phyloP scores from a whole-genome alignment of 148 eudicot genomes.

The Vaccinium myrtillus region DNA sequence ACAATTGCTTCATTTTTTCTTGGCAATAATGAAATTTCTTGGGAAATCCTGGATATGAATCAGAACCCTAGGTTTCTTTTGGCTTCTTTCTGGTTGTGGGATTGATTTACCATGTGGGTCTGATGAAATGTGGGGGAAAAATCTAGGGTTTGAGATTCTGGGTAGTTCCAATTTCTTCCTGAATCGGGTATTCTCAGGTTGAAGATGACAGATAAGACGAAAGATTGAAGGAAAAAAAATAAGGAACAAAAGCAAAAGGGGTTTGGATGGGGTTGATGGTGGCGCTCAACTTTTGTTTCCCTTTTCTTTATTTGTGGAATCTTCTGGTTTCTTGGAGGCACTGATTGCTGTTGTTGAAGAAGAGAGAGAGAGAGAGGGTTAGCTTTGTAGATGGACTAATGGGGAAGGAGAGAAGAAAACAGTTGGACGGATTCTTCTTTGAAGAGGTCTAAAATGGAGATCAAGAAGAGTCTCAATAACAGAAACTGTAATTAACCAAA shows the following conservation, averaged over 20 bases:
- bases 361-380: constrained; percentile 15
- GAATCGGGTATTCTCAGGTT: background rate
- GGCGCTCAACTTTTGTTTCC: background rate
- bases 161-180: background rate
- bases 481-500: constrained; percentile 10
- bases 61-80: constrained; percentile 24
- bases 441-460: background rate
- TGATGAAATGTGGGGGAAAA: background rate
- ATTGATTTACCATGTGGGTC: background rate
- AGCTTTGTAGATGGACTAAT: background rate
- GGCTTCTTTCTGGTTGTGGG: background rate
- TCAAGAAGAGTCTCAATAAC: constrained; percentile 1
- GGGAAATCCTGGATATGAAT: constrained; percentile 30
- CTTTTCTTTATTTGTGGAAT: constrained; percentile 28
- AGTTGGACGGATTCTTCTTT: background rate
- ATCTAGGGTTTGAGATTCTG: constrained; percentile 12
- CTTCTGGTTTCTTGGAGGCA: constrained; percentile 40
- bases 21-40: background rate
- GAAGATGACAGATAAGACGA: background rate
- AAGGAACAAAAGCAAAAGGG: background rate
- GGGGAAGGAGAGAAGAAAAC: background rate
- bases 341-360: constrained; percentile 6
- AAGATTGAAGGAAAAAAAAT: background rate
- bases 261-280: background rate
- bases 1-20: constrained; percentile 38